Conservation (phyloP, 1,139 yeast species). For the Saccharomyces hybrid region DNA sequence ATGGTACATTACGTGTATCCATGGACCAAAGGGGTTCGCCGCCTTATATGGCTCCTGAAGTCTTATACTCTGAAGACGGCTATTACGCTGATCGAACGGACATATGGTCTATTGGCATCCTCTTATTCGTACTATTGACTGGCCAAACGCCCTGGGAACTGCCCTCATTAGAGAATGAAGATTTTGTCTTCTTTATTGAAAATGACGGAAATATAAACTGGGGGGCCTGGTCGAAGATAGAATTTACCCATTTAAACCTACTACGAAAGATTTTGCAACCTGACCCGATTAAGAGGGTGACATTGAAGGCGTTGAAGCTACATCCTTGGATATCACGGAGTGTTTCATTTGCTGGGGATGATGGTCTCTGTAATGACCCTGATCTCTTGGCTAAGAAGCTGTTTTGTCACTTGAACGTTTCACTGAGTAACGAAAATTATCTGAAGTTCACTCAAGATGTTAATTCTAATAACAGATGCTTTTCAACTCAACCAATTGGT, state of each 20-base stretch:
- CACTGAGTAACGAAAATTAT: constrained; percentile 40
- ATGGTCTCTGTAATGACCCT: constrained; percentile 47
- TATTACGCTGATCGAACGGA: constrained; percentile 51
- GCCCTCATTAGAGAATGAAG: constrained; percentile 44
- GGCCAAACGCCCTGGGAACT: constrained; percentile 66
- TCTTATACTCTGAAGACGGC: constrained; percentile 36
- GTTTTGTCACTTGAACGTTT: constrained; percentile 41
- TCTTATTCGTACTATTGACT: constrained; percentile 49
- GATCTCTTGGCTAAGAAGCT: constrained; percentile 38
- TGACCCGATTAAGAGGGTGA: constrained; percentile 38
- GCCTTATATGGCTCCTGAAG: constrained; percentile 69
- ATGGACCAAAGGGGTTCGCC: constrained; percentile 59
- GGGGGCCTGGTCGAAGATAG: constrained; percentile 48
- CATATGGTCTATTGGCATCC: constrained; percentile 60
- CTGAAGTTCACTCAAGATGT: constrained; percentile 26
- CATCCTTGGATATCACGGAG: constrained; percentile 48
- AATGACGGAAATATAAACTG: constrained; percentile 40
- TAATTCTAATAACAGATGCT: constrained; percentile 4
- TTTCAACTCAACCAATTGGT: constrained; percentile 26
- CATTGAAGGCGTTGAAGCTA: constrained; percentile 35
- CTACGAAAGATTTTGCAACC: constrained; percentile 45
- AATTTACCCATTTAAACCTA: constrained; percentile 42
- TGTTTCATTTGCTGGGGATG: constrained; percentile 37
- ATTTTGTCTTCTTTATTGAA: constrained; percentile 38
- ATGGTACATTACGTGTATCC: constrained; percentile 52